phyloP scores from a whole-genome alignment of 768 basidiomycete species.

The Tylopilus intermedius region DNA sequence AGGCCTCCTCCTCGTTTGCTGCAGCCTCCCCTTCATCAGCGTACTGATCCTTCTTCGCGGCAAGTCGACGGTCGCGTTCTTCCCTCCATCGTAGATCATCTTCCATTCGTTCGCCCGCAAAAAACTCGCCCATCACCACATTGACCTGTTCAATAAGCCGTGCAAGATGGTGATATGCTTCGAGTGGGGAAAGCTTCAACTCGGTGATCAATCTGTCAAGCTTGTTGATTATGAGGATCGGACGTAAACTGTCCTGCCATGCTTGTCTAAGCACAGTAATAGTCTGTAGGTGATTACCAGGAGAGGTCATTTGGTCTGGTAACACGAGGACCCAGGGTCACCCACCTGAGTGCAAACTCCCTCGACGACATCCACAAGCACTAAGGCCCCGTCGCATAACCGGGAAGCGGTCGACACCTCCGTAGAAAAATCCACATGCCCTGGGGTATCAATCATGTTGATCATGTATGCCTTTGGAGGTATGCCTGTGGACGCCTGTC shows the following conservation, averaged over 20 bases:
- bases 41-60: conserved; percentile 64
- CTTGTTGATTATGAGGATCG: conserved; percentile 96
- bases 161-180: conserved; percentile 92
- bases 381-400: conserved; percentile 90
- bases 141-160: conserved; percentile 96
- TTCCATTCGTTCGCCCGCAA: conserved; percentile 93
- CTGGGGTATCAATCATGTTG: conserved; percentile 98
- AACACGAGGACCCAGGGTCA: conserved; percentile 16
- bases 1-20: conserved; percentile 59
- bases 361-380: conserved; percentile 94
- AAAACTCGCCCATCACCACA: conserved; percentile 96
- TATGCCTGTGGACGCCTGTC: conserved; percentile 45
- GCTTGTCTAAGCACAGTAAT: conserved; percentile 93
- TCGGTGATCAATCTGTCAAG: conserved; percentile 92
- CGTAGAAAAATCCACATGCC: conserved; percentile 97
- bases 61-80: conserved; percentile 78
- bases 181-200: conserved; percentile 82
- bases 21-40: conserved; percentile 62
- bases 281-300: conserved; percentile 49
- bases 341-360: conserved; percentile 94
- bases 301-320: background rate
- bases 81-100: conserved; percentile 93
- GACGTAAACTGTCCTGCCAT: conserved; percentile 82
- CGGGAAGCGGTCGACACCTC: conserved; percentile 95
- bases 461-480: conserved; percentile 70